These are phyloP conservation scores for Auriculariales sp. DNA, from an alignment of 768 basidiomycete genomes.

Conservation along the genomic window DNA sequence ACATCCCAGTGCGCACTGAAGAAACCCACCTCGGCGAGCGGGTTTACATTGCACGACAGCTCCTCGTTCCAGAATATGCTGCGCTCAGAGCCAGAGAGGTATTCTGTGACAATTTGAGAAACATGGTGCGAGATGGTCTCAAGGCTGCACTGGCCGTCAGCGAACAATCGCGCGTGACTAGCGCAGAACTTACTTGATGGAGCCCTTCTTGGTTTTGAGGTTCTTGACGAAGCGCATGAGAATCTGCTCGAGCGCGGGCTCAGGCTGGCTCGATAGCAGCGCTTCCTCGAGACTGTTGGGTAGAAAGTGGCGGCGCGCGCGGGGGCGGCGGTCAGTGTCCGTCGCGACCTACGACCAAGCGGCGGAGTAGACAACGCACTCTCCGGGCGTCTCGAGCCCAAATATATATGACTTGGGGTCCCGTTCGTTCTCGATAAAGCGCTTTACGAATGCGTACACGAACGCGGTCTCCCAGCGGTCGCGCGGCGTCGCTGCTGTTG, in stretches of 20 bases:
- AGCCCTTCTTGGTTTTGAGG: slow-evolving; percentile 78
- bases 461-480: slow-evolving; percentile 82
- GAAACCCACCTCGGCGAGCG: slow-evolving; percentile 61
- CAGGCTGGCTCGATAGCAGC: slow-evolving; percentile 45
- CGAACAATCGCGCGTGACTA: slow-evolving; percentile 16
- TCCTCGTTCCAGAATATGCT: slow-evolving; percentile 73
- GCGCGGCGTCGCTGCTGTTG: slow-evolving; percentile 55
- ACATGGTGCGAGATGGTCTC: slow-evolving; percentile 75
- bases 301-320: no score
- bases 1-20: slow-evolving; percentile 70
- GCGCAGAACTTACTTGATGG: slow-evolving; percentile 55
- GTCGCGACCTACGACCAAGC: neutral
- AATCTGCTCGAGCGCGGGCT: slow-evolving; percentile 57
- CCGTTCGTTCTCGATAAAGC: slow-evolving; percentile 39
- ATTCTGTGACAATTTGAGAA: slow-evolving; percentile 33
- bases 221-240: slow-evolving; percentile 68
- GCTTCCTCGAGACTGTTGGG: slow-evolving; percentile 60
- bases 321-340: neutral
- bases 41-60: slow-evolving; percentile 51
- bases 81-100: slow-evolving; percentile 52
- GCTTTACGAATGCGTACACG: slow-evolving; percentile 69
- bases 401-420: slow-evolving; percentile 59
- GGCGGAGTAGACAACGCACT: slow-evolving; percentile 39
- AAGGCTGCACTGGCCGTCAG: slow-evolving; percentile 33
- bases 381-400: slow-evolving; percentile 67